Percentiles rank a stretch among this genome's conserved stretches.
phyloP scores from a whole-genome alignment of 2,329 filamentous ascomycete species.

The Arthrinium phaeospermum region DNA sequence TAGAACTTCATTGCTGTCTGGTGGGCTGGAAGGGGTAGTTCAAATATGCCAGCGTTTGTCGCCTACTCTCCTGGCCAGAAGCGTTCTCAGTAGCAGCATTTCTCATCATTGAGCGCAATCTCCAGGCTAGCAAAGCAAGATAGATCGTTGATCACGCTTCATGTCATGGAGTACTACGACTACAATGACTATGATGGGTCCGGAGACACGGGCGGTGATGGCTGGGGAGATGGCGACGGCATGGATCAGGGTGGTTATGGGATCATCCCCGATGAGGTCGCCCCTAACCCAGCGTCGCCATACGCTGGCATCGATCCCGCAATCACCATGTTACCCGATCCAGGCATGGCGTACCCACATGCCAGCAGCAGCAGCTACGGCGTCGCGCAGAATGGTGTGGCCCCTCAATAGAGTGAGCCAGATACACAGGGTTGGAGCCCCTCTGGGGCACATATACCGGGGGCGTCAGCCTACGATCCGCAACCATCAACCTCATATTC shows the following conservation, averaged over 20 bases:
- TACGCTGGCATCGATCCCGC: neutral
- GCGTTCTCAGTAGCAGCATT: neutral
- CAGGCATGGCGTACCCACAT: neutral
- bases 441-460: neutral
- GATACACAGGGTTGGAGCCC: neutral
- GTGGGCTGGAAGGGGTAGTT: neutral
- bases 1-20: neutral
- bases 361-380: neutral
- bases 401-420: neutral
- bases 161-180: neutral
- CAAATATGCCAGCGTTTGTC: neutral
- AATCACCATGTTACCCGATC: neutral
- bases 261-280: neutral
- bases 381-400: constrained; percentile 5
- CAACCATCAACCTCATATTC: neutral
- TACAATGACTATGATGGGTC: neutral
- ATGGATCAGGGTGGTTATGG: neutral
- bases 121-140: neutral
- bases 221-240: neutral
- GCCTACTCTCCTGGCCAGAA: neutral
- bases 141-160: neutral
- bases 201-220: neutral
- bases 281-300: neutral
- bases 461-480: neutral
- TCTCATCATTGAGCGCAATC: neutral